Evolutionary conservation across 106 monocot species (phyloP).

Genomic region (Amphibolis antarctica): DNA sequence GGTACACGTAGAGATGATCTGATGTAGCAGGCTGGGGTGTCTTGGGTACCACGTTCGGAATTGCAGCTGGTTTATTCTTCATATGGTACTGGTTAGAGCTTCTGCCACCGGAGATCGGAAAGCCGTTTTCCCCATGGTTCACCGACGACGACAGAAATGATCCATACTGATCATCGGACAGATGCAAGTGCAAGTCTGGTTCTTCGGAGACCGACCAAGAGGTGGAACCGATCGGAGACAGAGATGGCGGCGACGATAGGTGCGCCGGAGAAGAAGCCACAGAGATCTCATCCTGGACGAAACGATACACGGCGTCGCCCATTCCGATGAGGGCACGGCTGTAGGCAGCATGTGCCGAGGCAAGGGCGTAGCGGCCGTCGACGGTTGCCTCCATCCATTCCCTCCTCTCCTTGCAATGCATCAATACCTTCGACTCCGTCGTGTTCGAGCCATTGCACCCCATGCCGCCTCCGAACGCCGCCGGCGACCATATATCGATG

Average conservation of each 20-base stretch:
- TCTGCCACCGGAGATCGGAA: background rate
- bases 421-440: background rate
- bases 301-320: constrained; percentile 3
- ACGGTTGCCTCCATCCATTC: background rate
- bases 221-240: background rate
- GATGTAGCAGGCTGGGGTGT: background rate
- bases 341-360: background rate
- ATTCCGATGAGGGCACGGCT: background rate
- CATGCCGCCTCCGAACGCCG: background rate
- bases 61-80: background rate
- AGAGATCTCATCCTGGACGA: constrained; percentile 8
- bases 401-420: constrained; percentile 1
- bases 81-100: background rate
- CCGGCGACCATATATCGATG: too few relatives aligned
- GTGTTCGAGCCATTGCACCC: background rate
- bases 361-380: constrained; percentile 1
- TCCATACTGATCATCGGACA: background rate
- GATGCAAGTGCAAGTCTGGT: background rate
- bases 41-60: background rate
- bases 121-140: background rate
- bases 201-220: background rate
- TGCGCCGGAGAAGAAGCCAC: background rate
- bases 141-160: background rate
- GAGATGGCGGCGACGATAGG: background rate
- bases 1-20: background rate